Conservation (phyloP, 179 eudicot species). For the Heliamphora pulchella region DNA sequence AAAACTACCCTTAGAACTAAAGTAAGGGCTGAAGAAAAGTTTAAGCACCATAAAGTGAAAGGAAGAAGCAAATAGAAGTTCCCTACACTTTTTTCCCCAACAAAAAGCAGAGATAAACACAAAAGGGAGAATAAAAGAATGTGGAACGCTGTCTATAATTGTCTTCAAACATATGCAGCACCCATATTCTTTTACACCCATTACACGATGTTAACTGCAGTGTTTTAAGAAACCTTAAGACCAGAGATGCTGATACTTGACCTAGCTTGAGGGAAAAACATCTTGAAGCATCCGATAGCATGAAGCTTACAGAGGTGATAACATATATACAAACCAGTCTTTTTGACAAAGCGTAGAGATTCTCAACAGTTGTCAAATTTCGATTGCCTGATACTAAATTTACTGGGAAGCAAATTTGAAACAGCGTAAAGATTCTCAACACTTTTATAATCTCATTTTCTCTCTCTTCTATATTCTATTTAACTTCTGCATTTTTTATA, state of each 20-base stretch:
- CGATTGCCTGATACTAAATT: not conserved
- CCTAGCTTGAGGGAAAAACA: not conserved
- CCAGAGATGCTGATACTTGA: not conserved
- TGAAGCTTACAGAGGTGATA: not conserved
- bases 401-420: not conserved
- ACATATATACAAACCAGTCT: not conserved
- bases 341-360: not conserved
- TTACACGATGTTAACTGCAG: not conserved
- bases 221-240: not conserved
- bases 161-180: not conserved
- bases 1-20: not conserved
- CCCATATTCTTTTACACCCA: not conserved
- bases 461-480: not conserved
- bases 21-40: not conserved
- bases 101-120: not conserved
- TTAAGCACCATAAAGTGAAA: conserved; percentile 1
- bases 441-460: not conserved
- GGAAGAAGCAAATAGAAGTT: conserved; percentile 7
- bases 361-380: conserved; percentile 1
- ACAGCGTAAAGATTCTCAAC: no score
- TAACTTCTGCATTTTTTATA: not conserved
- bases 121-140: not conserved
- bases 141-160: not conserved
- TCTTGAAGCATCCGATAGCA: not conserved
- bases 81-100: not conserved